phyloP scores from a whole-genome alignment of 2,329 filamentous ascomycete species.

The Aspergillus chevalieri region DNA sequence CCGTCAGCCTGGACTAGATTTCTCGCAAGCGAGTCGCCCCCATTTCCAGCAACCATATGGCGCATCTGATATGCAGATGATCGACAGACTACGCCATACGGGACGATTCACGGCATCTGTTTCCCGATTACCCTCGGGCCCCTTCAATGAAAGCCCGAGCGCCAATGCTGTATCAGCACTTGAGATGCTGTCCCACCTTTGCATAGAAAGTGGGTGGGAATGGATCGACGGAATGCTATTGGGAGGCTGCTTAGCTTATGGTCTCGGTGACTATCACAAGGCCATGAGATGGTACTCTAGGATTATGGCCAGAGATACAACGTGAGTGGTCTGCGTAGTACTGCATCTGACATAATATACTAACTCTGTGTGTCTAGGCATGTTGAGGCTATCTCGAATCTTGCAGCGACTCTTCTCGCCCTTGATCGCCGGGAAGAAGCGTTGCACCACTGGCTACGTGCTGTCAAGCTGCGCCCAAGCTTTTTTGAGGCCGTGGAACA shows the following conservation, averaged over 20 bases:
- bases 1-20: slow-evolving; percentile 49
- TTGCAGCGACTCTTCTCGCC: slow-evolving; percentile 81
- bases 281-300: slow-evolving; percentile 47
- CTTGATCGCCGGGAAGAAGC: slow-evolving; percentile 77
- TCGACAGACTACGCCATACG: slow-evolving; percentile 26
- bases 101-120: slow-evolving; percentile 26
- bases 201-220: slow-evolving; percentile 72
- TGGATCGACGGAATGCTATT: slow-evolving; percentile 93
- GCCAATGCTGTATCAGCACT: slow-evolving; percentile 61
- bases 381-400: slow-evolving; percentile 88
- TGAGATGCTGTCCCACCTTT: slow-evolving; percentile 66
- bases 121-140: slow-evolving; percentile 26
- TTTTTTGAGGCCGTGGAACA: slow-evolving; percentile 96
- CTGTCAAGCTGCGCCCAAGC: slow-evolving; percentile 74
- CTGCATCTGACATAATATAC: slow-evolving; percentile 9
- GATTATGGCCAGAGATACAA: slow-evolving; percentile 54
- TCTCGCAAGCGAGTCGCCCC: slow-evolving; percentile 28
- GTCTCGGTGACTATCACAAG: slow-evolving; percentile 74
- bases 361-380: slow-evolving; percentile 51
- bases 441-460: slow-evolving; percentile 74
- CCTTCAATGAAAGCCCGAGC: slow-evolving; percentile 36
- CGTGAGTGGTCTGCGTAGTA: slow-evolving; percentile 36
- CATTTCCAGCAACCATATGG: slow-evolving; percentile 19
- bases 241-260: slow-evolving; percentile 87
- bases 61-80: slow-evolving; percentile 21